phyloP scores from a whole-genome alignment of 257 asterid genomes.

The Przewalskia tangutica region DNA sequence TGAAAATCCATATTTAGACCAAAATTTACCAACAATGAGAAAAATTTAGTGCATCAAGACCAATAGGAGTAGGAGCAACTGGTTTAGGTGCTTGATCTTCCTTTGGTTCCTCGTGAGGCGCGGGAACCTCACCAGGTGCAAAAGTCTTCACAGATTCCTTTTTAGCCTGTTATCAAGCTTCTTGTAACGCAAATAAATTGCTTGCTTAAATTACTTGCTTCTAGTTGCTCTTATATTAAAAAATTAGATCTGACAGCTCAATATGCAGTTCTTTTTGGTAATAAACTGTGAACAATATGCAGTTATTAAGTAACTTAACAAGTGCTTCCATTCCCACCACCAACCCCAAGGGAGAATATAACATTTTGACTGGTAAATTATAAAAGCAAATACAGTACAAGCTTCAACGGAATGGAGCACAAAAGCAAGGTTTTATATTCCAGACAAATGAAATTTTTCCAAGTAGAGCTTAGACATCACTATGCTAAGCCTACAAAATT shows the following conservation, averaged over 20 bases:
- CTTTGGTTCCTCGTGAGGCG: slow-evolving; percentile 41
- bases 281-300: not conserved
- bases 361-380: not conserved
- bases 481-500: not conserved
- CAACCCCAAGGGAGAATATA: not conserved
- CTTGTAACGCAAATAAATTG: slow-evolving; percentile 64
- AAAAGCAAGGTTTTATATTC: not conserved
- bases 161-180: slow-evolving; percentile 86
- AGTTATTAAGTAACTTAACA: not conserved
- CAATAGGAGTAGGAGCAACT: slow-evolving; percentile 57
- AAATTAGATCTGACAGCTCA: not conserved
- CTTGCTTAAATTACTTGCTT: slow-evolving; percentile 74
- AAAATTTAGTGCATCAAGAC: not conserved
- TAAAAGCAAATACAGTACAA: not conserved
- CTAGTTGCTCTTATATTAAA: slow-evolving; percentile 63
- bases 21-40: not conserved
- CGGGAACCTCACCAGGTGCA: slow-evolving; percentile 66
- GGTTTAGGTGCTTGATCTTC: slow-evolving; percentile 64
- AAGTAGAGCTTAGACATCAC: not conserved
- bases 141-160: slow-evolving; percentile 66
- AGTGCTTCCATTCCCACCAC: too few species aligned
- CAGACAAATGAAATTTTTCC: not conserved
- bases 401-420: not conserved
- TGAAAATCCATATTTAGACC: not conserved
- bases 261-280: too few species aligned